Base-by-base conservation (phyloP, 352 stramenopile species). In the Pythium rishiriense region DNA sequence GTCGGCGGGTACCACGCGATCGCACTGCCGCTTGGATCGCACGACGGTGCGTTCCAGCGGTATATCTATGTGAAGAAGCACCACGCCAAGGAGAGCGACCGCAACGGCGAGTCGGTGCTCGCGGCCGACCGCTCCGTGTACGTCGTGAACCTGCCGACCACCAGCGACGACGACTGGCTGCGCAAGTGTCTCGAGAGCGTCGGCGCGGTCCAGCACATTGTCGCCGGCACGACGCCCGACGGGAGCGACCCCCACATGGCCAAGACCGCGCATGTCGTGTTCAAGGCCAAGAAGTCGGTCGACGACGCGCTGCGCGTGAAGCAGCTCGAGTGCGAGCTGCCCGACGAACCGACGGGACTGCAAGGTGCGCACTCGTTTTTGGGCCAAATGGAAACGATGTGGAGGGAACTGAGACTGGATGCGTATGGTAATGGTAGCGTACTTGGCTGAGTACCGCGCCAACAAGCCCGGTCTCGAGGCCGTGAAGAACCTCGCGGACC, bases 11-110 rank as follows among this genome's bases (percentile, higher is more conserved):
- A 93, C 75, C 85, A 88, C 56, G 73, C 79, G 68, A 78, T 94
- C 43, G 81, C 83, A 57, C 73, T 94, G 59, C 83, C 82, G 29
- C 73, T 90, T 12, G 69, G 76, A 10, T 65, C 33, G 10, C 33
- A 39, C 33, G 33, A 81, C 73, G 83, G 81, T 59, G 72, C 71
- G 29, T 88, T 91, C 64, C 66, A 65, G 26, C 82, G 79, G 52
- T 91, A 88, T 57, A 78, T 94, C 24, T 94, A 91, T 57, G 80
- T 75, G 35, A 94, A 91, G 70, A 75, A 90, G 62, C 85, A 94
- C 64, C 58, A 67, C 25, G 37, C 61, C 47, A 90, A 90, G 56
- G 68, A 81, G 57, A 69, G 39, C 22, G 65, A 82, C 46, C 29
- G 46, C 14, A 60, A 51, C 49, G 60, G 55, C 37, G 81, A 90